Conservation (phyloP, 2,329 filamentous ascomycete genomes). For the Sclerotinia sclerotiorum region DNA sequence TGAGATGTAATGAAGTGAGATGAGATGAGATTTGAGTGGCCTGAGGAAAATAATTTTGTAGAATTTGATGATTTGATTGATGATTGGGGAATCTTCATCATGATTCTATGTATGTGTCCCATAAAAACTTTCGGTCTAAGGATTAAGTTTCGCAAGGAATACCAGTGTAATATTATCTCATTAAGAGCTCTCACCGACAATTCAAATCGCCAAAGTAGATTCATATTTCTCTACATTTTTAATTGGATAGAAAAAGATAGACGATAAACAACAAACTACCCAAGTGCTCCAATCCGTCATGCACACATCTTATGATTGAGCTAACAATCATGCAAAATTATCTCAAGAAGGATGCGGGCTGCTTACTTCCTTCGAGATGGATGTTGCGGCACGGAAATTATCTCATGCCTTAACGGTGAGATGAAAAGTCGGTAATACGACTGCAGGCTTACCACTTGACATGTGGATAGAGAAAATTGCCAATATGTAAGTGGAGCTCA, state of each 20-base stretch:
- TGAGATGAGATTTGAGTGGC: constrained; percentile 14
- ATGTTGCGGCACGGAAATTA: constrained; percentile 10
- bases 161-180: neutral
- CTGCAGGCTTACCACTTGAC: constrained; percentile 20
- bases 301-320: constrained; percentile 1
- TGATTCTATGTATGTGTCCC: neutral
- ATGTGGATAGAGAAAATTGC: neutral
- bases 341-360: neutral
- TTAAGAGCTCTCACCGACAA: constrained; percentile 14
- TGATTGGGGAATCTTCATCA: neutral
- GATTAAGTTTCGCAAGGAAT: neutral
- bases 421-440: constrained; percentile 4
- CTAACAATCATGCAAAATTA: neutral
- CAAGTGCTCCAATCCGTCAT: neutral
- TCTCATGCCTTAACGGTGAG: constrained; percentile 5
- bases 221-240: neutral
- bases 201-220: neutral
- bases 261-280: neutral
- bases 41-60: neutral
- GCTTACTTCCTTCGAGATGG: constrained; percentile 7
- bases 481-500: constrained; percentile 11
- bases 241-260: neutral
- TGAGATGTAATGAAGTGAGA: too few relatives aligned
- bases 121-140: neutral
- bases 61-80: neutral